These are phyloP conservation scores for Populus alba DNA, from an alignment of 345 rosid species.

Conservation along the genomic window DNA sequence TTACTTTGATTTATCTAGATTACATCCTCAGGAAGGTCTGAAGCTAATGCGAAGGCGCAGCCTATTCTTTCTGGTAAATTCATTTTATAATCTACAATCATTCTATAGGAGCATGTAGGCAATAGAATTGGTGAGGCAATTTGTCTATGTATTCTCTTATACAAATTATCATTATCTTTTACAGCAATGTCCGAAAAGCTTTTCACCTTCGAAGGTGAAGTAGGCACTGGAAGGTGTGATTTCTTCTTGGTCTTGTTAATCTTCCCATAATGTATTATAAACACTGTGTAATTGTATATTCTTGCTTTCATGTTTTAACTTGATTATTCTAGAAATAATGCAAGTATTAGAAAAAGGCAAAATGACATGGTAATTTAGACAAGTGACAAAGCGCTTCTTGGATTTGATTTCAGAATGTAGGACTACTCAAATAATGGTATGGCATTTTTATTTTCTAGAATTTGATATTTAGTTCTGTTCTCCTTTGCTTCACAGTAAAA, in stretches of 20 bases:
- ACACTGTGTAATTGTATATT: not conserved
- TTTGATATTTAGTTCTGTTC: constrained; percentile 6
- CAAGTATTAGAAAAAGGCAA: not conserved
- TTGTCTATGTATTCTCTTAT: constrained; percentile 7
- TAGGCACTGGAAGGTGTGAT: constrained; percentile 79
- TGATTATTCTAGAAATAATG: not conserved
- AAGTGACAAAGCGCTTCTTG: not conserved
- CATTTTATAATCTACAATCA: constrained; percentile 11
- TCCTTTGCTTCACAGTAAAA: constrained; percentile 49
- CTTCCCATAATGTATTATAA: not conserved
- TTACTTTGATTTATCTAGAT: constrained; percentile 40
- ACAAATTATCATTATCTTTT: constrained; percentile 14
- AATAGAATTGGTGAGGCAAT: constrained; percentile 1
- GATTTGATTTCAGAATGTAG: not conserved
- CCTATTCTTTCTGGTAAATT: constrained; percentile 72
- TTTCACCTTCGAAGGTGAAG: constrained; percentile 69
- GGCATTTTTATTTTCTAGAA: constrained; percentile 3
- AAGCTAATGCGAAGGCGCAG: constrained; percentile 64
- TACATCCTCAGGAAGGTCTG: constrained; percentile 70
- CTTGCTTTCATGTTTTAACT: not conserved
- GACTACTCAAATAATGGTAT: not conserved
- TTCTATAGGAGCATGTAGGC: not conserved
- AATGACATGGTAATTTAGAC: not conserved
- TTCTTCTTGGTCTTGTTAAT: constrained; percentile 10
- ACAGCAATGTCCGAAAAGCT: constrained; percentile 78